Base-by-base conservation (phyloP, 1,139 yeast species). In the Pneumocystis wakefieldiae region DNA sequence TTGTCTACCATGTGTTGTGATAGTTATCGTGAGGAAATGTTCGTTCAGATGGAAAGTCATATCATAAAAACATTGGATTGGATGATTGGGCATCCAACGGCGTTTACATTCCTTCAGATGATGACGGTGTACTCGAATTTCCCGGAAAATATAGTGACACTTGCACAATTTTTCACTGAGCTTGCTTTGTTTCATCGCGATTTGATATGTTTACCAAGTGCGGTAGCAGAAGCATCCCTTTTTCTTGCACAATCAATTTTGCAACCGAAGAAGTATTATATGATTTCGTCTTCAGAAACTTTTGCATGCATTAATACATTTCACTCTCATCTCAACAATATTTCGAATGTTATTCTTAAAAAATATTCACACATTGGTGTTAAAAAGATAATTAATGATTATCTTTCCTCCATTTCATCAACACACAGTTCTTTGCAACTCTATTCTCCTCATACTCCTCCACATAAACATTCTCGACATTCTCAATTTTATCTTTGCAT, bases 31-130 rank as follows among this genome's bases (percentile, higher is more conserved):
- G 86, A 84, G 68, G 85, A 86, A 67, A 89, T 91, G 95, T 90
- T 92, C 75, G 80, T 86, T 59, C 97, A 91, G 74, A 92, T 92
- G 97, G 97, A 92, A 75, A 82, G 83, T 74, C 97, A 92, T 73
- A 86, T 92, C 58, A 77, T 92, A 63, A 77, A 83, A 63, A 90
- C 97, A 1, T 77, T 92, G 64, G 87, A 87, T 64, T 92, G 98
- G 98, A 77, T 81, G 14, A 73, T 88, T 62, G 82, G 84, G 59
- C 84, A 81, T 64, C 86, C 87, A 4, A 77, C 79, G 19, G 67
- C 72, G 42, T 75, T 72, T 61, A 67, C 72, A 64, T 71, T 71
- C 67, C 68, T 74, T 62, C 77, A 75, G 65, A 66, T 70, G 62
- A 42, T 38, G 67, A 67, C 62, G 71, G 61, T 70, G 71, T 68